Base-by-base conservation (phyloP, 2,329 filamentous ascomycete genomes). In the Hymenoscyphus albidus region DNA sequence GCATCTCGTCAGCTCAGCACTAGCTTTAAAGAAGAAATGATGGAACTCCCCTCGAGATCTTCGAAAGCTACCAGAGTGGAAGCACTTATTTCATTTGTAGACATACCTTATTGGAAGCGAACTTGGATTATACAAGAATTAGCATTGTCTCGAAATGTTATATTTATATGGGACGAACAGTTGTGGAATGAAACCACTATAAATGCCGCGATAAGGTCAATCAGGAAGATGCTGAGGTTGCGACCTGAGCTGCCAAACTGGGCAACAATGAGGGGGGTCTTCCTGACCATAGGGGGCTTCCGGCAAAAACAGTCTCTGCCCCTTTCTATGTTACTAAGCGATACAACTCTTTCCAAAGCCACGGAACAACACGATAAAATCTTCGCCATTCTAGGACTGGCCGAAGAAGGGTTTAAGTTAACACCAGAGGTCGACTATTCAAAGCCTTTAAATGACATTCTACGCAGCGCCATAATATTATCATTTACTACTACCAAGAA, bases 41-140 rank as follows among this genome's bases (percentile, higher is more conserved):
- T 57, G 13, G 54, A 57, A 57, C 27, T 7, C 9, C 27, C 54
- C 27, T 10, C 3, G 31, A 35, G 27, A 1, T 35, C 12, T 35
- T 18, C 13, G 16, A 27, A 35, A 35, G 27, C 13, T 10, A 51
- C 54, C 2, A 16, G n/a, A 0, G 1, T 57, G 27, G 27, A 57
- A 16, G 54, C 31, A 31, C 14, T 32, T n/a, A 12, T 38, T 7
- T 5, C 16, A 7, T 57, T 38, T 35, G 4, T 57, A 13, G 2
- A 7, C 1, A 32, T 32, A 6, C 27, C 27, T 6, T 59, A 59
- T 18, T 59, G 57, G 57, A 3, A 59, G 40, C 16, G 57, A 22
- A 59, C 57, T 13, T 61, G 59, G 59, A 39, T 61, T 16, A 38
- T 51, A 18, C 40, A 51, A 51, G 59, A 61, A 38, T 35, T 61